Percentiles rank a stretch among this genome's conserved stretches.
Conservation (phyloP, 1,284 basidiomycete species). For the Rhodotorula mucilaginosa region DNA sequence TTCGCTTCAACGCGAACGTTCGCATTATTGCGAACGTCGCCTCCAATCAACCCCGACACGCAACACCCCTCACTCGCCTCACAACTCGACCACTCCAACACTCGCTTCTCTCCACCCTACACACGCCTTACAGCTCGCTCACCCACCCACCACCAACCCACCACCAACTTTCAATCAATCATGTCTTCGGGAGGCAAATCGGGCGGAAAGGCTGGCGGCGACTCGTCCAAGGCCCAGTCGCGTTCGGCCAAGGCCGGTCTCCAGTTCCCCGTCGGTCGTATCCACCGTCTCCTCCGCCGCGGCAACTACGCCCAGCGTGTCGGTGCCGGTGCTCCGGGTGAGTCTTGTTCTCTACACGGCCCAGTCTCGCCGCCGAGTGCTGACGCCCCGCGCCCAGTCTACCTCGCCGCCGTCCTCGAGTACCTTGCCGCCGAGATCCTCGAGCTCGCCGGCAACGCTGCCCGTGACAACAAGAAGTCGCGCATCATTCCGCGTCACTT, state of each 20-base stretch:
- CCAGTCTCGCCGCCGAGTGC: not conserved
- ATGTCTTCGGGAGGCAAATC: constrained; percentile 61
- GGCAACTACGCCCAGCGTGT: constrained; percentile 60
- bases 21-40: constrained; percentile 1
- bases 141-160: constrained; percentile 44
- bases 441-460: constrained; percentile 80
- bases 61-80: constrained; percentile 62
- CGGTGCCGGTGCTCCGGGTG: constrained; percentile 71
- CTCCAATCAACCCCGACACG: constrained; percentile 50
- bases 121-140: not conserved
- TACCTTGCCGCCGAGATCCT: constrained; percentile 84
- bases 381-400: constrained; percentile 56
- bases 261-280: constrained; percentile 81
- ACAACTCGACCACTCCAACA: constrained; percentile 44
- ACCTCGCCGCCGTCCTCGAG: constrained; percentile 78
- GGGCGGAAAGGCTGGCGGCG: constrained; percentile 59
- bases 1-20: constrained; percentile 10
- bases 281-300: constrained; percentile 67
- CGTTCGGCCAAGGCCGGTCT: constrained; percentile 75
- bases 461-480: constrained; percentile 71
- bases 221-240: constrained; percentile 58
- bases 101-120: constrained; percentile 70
- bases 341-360: constrained; percentile 45
- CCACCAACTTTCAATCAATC: constrained; percentile 60
- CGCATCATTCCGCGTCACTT: constrained; percentile 88